phyloP scores from a whole-genome alignment of 2,329 filamentous ascomycete genomes.

The Fusarium goolgardi region DNA sequence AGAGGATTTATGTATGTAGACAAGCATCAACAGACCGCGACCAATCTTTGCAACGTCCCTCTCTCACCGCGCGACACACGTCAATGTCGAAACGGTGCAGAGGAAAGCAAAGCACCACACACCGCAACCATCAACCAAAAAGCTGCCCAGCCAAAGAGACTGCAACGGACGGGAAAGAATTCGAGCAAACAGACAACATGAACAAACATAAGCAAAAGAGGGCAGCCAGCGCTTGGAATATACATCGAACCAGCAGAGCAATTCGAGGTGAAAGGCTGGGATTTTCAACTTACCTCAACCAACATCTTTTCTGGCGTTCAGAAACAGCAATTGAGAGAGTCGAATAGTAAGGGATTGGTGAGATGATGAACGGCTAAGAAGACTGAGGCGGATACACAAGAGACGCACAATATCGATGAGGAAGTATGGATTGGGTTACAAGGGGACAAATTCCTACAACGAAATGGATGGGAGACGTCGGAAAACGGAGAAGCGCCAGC shows the following conservation, averaged over 20 bases:
- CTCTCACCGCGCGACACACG: conserved; percentile 27
- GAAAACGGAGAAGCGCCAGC: conserved; percentile 27
- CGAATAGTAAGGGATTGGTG: conserved; percentile 12
- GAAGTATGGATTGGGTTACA: conserved; percentile 32
- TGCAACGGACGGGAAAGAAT: not conserved
- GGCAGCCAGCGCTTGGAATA: conserved; percentile 23
- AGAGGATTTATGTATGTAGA: conserved; percentile 4
- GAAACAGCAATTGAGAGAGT: conserved; percentile 26
- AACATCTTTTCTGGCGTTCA: conserved; percentile 47
- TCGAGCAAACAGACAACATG: conserved; percentile 16
- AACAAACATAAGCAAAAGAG: conserved; percentile 5
- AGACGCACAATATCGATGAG: conserved; percentile 15
- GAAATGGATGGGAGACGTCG: conserved; percentile 34
- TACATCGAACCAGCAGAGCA: conserved; percentile 18
- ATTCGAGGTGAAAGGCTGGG: conserved; percentile 6
- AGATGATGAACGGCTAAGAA: conserved; percentile 29
- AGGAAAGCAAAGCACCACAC: conserved; percentile 7
- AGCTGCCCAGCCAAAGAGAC: conserved; percentile 4
- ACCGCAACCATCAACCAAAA: conserved; percentile 7
- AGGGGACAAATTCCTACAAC: conserved; percentile 40
- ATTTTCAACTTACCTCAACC: conserved; percentile 53
- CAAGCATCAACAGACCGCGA: conserved; percentile 16
- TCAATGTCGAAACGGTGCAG: conserved; percentile 24
- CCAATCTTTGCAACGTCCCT: conserved; percentile 32
- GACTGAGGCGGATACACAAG: conserved; percentile 26